These are phyloP conservation scores for Leccinellum albellum DNA, from an alignment of 768 basidiomycete species.

Conservation along the genomic window DNA sequence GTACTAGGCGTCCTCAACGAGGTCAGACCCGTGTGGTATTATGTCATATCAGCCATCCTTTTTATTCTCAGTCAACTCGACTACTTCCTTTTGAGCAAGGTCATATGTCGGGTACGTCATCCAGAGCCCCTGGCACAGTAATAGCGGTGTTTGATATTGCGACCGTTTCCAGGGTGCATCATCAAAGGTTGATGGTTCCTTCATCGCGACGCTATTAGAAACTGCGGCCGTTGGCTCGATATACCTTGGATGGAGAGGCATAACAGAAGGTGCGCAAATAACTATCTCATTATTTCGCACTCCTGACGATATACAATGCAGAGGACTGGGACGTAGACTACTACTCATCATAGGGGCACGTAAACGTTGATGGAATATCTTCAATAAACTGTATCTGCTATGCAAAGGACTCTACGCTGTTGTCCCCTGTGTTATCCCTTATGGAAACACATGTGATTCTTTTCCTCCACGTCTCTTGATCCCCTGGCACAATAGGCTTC, in stretches of 20 bases:
- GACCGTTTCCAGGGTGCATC: slow-evolving; percentile 49
- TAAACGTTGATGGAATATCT: background rate
- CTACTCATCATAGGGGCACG: slow-evolving; percentile 34
- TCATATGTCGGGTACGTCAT: slow-evolving; percentile 63
- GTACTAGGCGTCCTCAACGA: slow-evolving; percentile 75
- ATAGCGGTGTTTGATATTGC: slow-evolving; percentile 8
- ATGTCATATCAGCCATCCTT: slow-evolving; percentile 65
- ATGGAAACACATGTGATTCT: slow-evolving; percentile 5
- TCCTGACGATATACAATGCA: slow-evolving; percentile 15
- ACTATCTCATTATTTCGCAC: background rate
- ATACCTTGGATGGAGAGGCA: slow-evolving; percentile 81
- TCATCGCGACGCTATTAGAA: slow-evolving; percentile 82
- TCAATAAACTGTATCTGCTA: slow-evolving; percentile 10
- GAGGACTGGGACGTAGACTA: slow-evolving; percentile 54
- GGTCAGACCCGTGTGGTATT: slow-evolving; percentile 74
- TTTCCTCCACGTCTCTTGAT: background rate
- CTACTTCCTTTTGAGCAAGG: slow-evolving; percentile 75
- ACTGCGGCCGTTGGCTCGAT: slow-evolving; percentile 66
- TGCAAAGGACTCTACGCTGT: slow-evolving; percentile 3
- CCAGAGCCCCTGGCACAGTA: background rate
- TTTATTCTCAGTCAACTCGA: slow-evolving; percentile 81
- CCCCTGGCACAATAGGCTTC: background rate
- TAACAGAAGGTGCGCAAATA: slow-evolving; percentile 71
- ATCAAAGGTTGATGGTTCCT: slow-evolving; percentile 77
- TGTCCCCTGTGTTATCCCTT: background rate